Conservation (phyloP, 2,329 filamentous ascomycete genomes). For the Botrytis galanthina region DNA sequence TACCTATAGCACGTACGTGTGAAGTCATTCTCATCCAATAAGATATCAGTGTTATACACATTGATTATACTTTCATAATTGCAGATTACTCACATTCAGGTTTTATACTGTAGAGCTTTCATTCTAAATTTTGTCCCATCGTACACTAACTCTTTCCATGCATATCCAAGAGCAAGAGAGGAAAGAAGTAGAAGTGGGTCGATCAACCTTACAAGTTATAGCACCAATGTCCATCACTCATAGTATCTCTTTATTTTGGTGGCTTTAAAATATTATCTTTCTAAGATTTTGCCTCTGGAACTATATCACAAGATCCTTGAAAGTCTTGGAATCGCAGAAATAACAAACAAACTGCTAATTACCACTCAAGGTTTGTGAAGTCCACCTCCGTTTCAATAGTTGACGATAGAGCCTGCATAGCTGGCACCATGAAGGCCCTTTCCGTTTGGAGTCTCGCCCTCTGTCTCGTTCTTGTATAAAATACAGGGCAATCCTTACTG, state of each 20-base stretch:
- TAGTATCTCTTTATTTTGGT: not conserved
- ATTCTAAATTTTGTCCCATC: not conserved
- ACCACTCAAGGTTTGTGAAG: slow-evolving; percentile 36
- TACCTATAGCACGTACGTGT: not conserved
- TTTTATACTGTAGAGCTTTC: not conserved
- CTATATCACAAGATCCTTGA: not conserved
- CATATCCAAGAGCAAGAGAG: not conserved
- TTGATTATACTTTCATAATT: not conserved
- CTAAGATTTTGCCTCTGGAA: not conserved
- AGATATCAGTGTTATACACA: not conserved
- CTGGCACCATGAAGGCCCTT: slow-evolving; percentile 41
- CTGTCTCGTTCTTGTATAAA: slow-evolving; percentile 74
- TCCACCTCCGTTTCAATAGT: slow-evolving; percentile 20
- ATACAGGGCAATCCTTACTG: slow-evolving; percentile 88
- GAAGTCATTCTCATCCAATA: not conserved
- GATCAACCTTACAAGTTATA: not conserved
- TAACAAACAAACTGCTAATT: not conserved
- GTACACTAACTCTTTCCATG: not conserved
- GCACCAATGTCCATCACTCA: not conserved
- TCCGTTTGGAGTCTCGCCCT: slow-evolving; percentile 45
- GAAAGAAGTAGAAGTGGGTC: too few relatives aligned
- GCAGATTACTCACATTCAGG: not conserved
- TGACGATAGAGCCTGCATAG: slow-evolving; percentile 43
- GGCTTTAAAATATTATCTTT: not conserved
- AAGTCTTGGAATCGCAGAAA: not conserved